Evolutionary conservation across 208 protist species (phyloP).

Genomic region (Vickermania ingenoplastis): DNA sequence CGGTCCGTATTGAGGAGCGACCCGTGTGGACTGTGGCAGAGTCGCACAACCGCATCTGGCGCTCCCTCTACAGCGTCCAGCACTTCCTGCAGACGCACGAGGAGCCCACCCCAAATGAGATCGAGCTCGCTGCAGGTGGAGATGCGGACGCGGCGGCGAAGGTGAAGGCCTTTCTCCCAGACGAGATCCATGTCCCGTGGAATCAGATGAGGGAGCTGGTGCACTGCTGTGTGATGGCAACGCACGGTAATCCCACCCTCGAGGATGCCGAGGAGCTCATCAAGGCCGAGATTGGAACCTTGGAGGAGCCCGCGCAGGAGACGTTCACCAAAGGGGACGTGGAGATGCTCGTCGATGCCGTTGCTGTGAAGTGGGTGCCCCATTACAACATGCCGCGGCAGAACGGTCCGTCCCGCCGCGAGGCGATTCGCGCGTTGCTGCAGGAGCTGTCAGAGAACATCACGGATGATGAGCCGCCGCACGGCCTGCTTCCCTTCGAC

Average conservation of each 20-base stretch:
- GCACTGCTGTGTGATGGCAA: conserved; percentile 47
- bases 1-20: neutral
- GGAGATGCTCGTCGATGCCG: conserved; percentile 25
- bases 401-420: conserved; percentile 10
- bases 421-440: conserved; percentile 19
- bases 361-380: conserved; percentile 35
- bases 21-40: neutral
- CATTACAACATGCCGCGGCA: conserved; percentile 22
- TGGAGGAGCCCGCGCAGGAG: conserved; percentile 8
- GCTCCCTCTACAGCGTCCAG: neutral
- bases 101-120: neutral
- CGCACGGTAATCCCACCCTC: conserved; percentile 47
- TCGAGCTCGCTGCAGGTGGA: conserved; percentile 1
- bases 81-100: neutral
- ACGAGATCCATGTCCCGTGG: conserved; percentile 20
- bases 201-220: conserved; percentile 46
- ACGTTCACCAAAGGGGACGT: conserved; percentile 35
- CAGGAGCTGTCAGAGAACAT: conserved; percentile 58
- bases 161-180: neutral
- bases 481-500: conserved; percentile 29
- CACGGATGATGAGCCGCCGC: conserved; percentile 58
- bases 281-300: conserved; percentile 13
- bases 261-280: conserved; percentile 33
- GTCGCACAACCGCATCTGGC: neutral
- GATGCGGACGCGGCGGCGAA: conserved; percentile 9